phyloP scores from a whole-genome alignment of 208 protist genomes.

The Sergeia podlipaevii region DNA sequence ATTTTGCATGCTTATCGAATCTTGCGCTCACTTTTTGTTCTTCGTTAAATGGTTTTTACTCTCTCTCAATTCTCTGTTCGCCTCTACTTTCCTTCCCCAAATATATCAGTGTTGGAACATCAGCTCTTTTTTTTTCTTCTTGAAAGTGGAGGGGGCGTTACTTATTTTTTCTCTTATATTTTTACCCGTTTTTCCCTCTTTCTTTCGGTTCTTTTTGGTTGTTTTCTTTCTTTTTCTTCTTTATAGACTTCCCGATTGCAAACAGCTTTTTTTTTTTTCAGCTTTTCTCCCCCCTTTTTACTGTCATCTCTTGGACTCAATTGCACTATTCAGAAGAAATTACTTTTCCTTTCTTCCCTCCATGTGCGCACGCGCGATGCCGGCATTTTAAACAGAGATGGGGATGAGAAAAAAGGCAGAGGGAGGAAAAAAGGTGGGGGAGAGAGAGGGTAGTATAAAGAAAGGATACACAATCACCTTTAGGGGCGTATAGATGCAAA shows the following conservation, averaged over 20 bases:
- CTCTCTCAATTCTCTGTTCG: slow-evolving; percentile 8
- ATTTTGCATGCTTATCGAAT: background rate
- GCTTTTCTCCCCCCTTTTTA: background rate
- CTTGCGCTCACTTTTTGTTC: background rate
- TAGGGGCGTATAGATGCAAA: no score
- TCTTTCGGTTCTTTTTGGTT: background rate
- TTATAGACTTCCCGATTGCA: no score
- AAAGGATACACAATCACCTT: no score
- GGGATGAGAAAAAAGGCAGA: no score
- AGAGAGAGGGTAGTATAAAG: no score
- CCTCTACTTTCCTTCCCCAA: slow-evolving; percentile 13
- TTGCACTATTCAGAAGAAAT: no score
- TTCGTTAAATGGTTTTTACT: background rate
- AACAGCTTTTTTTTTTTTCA: slow-evolving; percentile 2
- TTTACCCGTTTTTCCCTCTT: background rate
- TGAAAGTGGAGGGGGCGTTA: no score
- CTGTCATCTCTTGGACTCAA: background rate
- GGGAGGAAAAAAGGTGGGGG: no score
- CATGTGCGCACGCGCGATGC: no score
- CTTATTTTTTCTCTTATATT: slow-evolving; percentile 12
- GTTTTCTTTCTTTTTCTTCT: background rate
- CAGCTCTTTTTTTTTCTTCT: background rate
- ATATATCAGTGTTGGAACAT: no score
- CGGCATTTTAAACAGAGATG: no score
- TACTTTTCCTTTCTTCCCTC: no score